Conservation (phyloP, 345 rosid genomes). For the Euphorbia lathyris region DNA sequence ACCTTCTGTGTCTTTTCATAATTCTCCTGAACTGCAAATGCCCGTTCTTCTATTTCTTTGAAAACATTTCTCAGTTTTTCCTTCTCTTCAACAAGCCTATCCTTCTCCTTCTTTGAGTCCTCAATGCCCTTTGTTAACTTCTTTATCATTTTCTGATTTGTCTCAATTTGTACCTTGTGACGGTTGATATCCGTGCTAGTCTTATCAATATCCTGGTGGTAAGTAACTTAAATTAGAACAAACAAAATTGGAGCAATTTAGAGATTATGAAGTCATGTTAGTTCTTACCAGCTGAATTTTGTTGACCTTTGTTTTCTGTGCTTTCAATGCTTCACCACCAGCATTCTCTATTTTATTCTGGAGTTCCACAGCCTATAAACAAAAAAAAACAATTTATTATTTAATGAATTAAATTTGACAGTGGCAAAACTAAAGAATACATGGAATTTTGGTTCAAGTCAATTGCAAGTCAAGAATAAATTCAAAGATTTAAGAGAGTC, state of each 20-base stretch:
- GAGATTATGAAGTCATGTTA: conserved; percentile 6
- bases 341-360: conserved; percentile 88
- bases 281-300: conserved; percentile 81
- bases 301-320: conserved; percentile 75
- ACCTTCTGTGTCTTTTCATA: conserved; percentile 75
- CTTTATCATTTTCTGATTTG: conserved; percentile 79
- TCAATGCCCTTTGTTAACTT: conserved; percentile 81
- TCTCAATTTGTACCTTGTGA: conserved; percentile 84
- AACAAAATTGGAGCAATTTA: conserved; percentile 14
- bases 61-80: conserved; percentile 59
- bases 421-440: not conserved
- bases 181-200: conserved; percentile 81
- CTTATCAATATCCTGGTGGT: conserved; percentile 75
- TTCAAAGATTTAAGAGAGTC: conserved; percentile 1
- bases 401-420: too few relatives aligned
- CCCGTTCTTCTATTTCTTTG: conserved; percentile 73
- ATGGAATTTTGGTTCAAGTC: conserved; percentile 3
- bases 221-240: conserved; percentile 24
- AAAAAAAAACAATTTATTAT: conserved; percentile 4
- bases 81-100: conserved; percentile 58
- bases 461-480: conserved; percentile 2
- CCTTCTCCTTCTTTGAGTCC: conserved; percentile 76
- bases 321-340: conserved; percentile 76
- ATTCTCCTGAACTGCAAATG: conserved; percentile 80
- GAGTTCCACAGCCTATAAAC: conserved; percentile 65